These are phyloP conservation scores for Aspergillus felis DNA, from an alignment of 2,329 filamentous ascomycete genomes.

Conservation along the genomic window DNA sequence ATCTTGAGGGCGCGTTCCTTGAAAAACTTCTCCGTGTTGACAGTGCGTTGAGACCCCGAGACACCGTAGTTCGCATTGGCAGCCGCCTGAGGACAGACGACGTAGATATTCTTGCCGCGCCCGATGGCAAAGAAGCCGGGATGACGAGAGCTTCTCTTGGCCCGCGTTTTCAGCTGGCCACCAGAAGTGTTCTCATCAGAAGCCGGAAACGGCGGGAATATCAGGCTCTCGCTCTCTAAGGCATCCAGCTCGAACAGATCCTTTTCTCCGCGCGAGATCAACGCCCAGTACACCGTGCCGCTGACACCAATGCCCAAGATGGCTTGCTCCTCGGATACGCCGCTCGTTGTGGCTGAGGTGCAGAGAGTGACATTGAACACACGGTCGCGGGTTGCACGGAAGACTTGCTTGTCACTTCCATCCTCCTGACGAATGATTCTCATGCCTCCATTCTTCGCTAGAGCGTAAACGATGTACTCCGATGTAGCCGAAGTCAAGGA, in stretches of 20 bases:
- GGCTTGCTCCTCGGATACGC: slow-evolving; percentile 64
- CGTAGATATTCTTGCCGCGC: slow-evolving; percentile 91
- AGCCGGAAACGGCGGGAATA: slow-evolving; percentile 79
- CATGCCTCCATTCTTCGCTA: slow-evolving; percentile 88
- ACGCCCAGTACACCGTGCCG: slow-evolving; percentile 93
- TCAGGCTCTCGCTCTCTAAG: slow-evolving; percentile 79
- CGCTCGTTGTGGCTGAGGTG: slow-evolving; percentile 54
- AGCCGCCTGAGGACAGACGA: slow-evolving; percentile 64
- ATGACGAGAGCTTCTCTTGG: slow-evolving; percentile 82
- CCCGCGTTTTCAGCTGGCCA: slow-evolving; percentile 91
- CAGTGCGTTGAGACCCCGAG: slow-evolving; percentile 52
- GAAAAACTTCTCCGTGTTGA: slow-evolving; percentile 84
- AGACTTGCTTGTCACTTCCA: slow-evolving; percentile 85
- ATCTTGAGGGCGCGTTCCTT: slow-evolving; percentile 87
- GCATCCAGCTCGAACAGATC: slow-evolving; percentile 75
- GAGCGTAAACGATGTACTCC: slow-evolving; percentile 89
- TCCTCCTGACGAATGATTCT: slow-evolving; percentile 93
- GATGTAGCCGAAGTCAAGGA: slow-evolving; percentile 86
- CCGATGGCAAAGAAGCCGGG: slow-evolving; percentile 94
- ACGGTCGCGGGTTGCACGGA: slow-evolving; percentile 85
- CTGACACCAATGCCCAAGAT: slow-evolving; percentile 92
- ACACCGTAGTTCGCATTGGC: slow-evolving; percentile 47
- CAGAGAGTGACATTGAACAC: slow-evolving; percentile 92
- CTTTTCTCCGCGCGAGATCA: slow-evolving; percentile 70
- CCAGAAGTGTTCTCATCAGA: slow-evolving; percentile 89